A percentile compares a stretch with the other conserved stretches of the same genome.
Evolutionary conservation across 23 red algal genomes (phyloP).

Genomic region (Gracilaria gracilis): DNA sequence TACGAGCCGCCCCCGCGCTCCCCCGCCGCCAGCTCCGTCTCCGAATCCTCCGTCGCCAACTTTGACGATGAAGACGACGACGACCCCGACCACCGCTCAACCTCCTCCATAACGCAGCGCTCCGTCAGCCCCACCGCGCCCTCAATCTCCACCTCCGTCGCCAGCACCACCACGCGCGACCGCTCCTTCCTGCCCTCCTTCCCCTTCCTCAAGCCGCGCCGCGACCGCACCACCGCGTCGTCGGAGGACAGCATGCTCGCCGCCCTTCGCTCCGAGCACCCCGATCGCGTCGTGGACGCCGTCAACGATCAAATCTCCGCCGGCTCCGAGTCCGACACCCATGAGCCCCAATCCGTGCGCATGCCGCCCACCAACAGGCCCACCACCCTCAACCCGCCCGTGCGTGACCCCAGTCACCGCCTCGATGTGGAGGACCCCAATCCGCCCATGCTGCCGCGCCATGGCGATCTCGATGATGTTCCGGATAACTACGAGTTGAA

Average conservation of each 20-base stretch:
- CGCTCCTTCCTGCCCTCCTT: slow-evolving; percentile 49
- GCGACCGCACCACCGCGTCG: slow-evolving; percentile 32
- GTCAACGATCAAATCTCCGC: slow-evolving; percentile 35
- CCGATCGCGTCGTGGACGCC: not conserved
- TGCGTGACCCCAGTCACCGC: not conserved
- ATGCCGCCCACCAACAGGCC: not conserved
- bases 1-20: not conserved
- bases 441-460: slow-evolving; percentile 5
- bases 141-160: not conserved
- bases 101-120: slow-evolving; percentile 1
- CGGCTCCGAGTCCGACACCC: slow-evolving; percentile 43
- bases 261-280: not conserved
- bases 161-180: not conserved
- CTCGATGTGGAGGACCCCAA: slow-evolving; percentile 6
- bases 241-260: not conserved
- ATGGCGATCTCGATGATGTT: slow-evolving; percentile 59
- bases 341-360: slow-evolving; percentile 30
- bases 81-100: not conserved
- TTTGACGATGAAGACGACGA: not conserved
- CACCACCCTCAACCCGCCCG: slow-evolving; percentile 24
- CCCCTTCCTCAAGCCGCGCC: slow-evolving; percentile 40
- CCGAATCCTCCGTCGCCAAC: slow-evolving; percentile 40
- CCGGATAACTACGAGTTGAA: slow-evolving; percentile 59
- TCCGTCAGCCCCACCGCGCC: not conserved
- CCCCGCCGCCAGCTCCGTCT: slow-evolving; percentile 17